Conservation (phyloP, 2,329 filamentous ascomycete genomes). For the Trichoderma cornu-damae region DNA sequence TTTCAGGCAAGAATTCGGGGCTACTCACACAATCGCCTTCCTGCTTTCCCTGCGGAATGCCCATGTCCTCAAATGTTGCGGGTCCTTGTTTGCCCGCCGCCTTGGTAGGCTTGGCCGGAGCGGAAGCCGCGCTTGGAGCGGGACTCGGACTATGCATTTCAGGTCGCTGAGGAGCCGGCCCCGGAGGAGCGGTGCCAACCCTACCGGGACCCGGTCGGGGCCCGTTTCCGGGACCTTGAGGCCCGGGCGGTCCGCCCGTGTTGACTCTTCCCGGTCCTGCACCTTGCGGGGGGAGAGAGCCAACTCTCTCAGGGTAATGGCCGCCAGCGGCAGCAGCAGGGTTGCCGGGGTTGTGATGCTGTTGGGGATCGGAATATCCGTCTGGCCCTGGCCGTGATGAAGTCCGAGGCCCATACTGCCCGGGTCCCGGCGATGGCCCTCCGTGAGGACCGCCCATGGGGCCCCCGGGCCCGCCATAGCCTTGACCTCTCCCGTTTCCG, state of each 20-base stretch:
- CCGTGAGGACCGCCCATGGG: constrained; percentile 10
- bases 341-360: constrained; percentile 30
- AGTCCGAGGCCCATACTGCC: constrained; percentile 38
- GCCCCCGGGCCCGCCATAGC: background rate
- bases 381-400: constrained; percentile 24
- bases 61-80: constrained; percentile 98
- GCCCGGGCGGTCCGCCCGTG: constrained; percentile 17
- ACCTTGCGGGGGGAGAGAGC: constrained; percentile 30
- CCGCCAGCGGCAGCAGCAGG: constrained; percentile 18
- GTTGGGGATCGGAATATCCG: constrained; percentile 25
- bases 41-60: constrained; percentile 75
- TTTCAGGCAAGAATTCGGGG: constrained; percentile 43
- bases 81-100: constrained; percentile 60
- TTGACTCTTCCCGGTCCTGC: constrained; percentile 22
- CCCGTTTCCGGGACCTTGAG: constrained; percentile 20
- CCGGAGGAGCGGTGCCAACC: constrained; percentile 37
- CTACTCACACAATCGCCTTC: constrained; percentile 84
- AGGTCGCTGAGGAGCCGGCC: constrained; percentile 22
- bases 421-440: constrained; percentile 26
- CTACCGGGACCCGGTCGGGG: constrained; percentile 28
- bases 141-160: constrained; percentile 24
- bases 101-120: constrained; percentile 31
- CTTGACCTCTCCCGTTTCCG: constrained; percentile 26
- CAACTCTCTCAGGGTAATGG: constrained; percentile 31
- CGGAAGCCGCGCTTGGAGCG: constrained; percentile 29